phyloP scores from a whole-genome alignment of 169 alveolate species.

The Plasmodium cynomolgi region DNA sequence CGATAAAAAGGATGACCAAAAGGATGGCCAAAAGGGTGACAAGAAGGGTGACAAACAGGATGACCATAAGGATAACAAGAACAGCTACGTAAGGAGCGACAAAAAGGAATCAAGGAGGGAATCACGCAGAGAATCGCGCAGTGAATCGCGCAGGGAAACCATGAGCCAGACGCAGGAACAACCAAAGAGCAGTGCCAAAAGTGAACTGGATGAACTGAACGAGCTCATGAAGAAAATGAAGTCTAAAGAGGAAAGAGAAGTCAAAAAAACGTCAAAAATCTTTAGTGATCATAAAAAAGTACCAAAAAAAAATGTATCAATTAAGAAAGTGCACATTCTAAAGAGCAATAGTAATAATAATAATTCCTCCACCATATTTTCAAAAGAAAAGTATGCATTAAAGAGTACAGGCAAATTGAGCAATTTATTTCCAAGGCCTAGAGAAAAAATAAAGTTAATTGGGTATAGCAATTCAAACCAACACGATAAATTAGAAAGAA shows the following conservation, averaged over 20 bases:
- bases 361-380: constrained; percentile 2
- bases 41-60: background rate
- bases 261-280: background rate
- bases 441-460: constrained; percentile 15
- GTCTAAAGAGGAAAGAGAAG: constrained; percentile 11
- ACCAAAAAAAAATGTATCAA: background rate
- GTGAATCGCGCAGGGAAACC: background rate
- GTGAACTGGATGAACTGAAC: background rate
- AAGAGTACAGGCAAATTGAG: constrained; percentile 17
- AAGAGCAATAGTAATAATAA: background rate
- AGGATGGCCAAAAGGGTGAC: no score
- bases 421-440: background rate
- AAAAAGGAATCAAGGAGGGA: background rate
- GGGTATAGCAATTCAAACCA: constrained; percentile 5
- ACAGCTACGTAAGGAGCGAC: background rate
- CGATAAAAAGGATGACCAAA: background rate
- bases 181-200: background rate
- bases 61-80: no score
- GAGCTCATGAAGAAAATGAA: background rate
- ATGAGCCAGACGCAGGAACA: background rate
- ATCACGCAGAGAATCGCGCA: background rate
- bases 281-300: background rate
- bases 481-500: constrained; percentile 27
- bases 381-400: constrained; percentile 27
- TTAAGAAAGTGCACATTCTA: constrained; percentile 42